These are phyloP conservation scores for Cladosporium phlei DNA, from an alignment of 2,329 filamentous ascomycete genomes.

Conservation along the genomic window DNA sequence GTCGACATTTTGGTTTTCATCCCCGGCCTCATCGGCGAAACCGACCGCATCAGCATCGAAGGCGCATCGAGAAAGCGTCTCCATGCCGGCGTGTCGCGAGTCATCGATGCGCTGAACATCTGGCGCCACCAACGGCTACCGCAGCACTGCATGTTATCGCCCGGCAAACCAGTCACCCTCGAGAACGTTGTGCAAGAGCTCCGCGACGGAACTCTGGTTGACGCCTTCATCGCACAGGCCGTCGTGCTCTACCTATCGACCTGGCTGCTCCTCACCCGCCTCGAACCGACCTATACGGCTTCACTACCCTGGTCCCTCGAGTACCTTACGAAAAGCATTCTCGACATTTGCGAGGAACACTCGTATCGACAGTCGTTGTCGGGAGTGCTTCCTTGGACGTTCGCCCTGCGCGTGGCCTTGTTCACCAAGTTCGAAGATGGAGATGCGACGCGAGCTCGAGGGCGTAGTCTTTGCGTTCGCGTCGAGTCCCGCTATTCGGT, in stretches of 20 bases:
- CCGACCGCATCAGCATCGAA: neutral
- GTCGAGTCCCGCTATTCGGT: neutral
- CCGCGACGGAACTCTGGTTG: neutral
- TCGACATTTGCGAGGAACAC: neutral
- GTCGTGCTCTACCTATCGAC: conserved; percentile 1
- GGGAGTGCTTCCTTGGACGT: neutral
- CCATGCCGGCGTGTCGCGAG: neutral
- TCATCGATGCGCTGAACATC: neutral
- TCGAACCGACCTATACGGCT: neutral
- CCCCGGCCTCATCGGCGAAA: neutral
- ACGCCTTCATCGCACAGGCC: neutral
- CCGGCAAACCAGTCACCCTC: neutral
- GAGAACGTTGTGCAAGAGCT: neutral
- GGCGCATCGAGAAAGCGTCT: neutral
- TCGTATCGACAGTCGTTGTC: neutral
- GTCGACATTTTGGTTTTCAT: neutral
- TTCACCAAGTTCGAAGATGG: neutral
- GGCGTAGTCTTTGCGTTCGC: neutral
- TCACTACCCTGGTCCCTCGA: neutral
- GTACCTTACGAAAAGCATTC: neutral
- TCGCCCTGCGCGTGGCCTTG: neutral
- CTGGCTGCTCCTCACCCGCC: neutral
- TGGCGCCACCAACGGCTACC: neutral
- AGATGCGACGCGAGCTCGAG: neutral
- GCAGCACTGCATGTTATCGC: neutral